These are phyloP conservation scores for Beauveria bassiana DNA, from an alignment of 2,329 filamentous ascomycete species.

Conservation along the genomic window DNA sequence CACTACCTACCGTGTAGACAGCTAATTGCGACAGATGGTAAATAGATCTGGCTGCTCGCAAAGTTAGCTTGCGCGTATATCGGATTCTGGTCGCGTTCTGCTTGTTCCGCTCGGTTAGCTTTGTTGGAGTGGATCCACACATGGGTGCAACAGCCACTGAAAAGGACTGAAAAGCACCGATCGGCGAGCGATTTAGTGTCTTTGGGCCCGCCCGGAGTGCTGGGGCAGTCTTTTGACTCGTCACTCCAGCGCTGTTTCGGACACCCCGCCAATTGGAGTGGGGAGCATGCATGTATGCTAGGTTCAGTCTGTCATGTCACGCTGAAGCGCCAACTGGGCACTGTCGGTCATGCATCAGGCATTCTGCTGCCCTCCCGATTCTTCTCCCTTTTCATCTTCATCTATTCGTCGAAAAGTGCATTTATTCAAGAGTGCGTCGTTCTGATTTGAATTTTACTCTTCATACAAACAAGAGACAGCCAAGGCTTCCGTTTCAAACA, in stretches of 20 bases:
- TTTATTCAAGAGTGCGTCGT: no score
- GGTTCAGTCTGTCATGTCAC: conserved; percentile 8
- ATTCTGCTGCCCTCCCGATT: background rate
- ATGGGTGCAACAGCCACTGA: background rate
- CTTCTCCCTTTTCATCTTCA: background rate
- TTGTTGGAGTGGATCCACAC: background rate
- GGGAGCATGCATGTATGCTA: background rate
- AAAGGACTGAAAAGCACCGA: background rate
- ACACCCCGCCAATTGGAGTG: conserved; percentile 6
- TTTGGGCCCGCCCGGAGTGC: background rate
- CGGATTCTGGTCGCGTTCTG: background rate
- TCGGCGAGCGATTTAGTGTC: background rate
- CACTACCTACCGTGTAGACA: background rate
- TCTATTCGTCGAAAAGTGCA: no score
- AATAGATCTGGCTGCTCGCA: background rate
- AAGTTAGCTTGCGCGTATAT: background rate
- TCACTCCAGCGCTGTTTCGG: background rate
- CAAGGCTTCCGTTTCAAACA: background rate
- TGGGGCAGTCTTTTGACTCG: background rate
- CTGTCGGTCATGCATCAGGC: background rate
- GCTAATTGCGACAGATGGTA: background rate
- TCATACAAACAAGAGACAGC: background rate
- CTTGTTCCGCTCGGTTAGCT: background rate
- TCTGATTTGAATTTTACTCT: background rate
- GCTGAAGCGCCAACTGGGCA: background rate